These are phyloP conservation scores for Phytophthora pistaciae DNA, from an alignment of 352 stramenopile species.

Conservation along the genomic window DNA sequence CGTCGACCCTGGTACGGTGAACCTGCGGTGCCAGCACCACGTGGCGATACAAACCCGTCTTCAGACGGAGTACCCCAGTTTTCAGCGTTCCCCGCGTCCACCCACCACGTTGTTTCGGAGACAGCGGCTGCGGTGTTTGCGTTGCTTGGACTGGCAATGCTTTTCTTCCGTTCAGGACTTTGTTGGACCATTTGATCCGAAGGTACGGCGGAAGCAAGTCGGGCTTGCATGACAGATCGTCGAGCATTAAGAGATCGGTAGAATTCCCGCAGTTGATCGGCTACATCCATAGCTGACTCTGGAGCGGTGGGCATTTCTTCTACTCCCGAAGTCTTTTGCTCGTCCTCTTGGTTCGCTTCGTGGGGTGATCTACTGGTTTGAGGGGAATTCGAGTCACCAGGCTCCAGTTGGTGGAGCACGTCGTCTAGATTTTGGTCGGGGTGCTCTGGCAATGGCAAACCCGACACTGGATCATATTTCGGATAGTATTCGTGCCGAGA, in stretches of 20 bases:
- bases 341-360: background rate
- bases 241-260: slow-evolving; percentile 31
- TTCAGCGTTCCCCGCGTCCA: slow-evolving; percentile 2
- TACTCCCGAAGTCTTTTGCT: background rate
- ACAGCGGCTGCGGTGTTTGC: background rate
- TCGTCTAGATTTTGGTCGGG: background rate
- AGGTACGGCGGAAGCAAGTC: slow-evolving; percentile 22
- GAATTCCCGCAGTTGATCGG: slow-evolving; percentile 33
- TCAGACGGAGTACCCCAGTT: background rate
- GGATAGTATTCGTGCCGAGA: slow-evolving; percentile 29
- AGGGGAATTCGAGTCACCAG: background rate
- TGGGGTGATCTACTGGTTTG: background rate
- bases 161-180: slow-evolving; percentile 26
- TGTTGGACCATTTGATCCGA: slow-evolving; percentile 27
- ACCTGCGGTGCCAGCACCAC: background rate
- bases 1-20: background rate
- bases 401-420: background rate
- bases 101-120: slow-evolving; percentile 27
- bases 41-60: background rate
- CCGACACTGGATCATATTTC: background rate
- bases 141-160: background rate
- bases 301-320: background rate
- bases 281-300: slow-evolving; percentile 5
- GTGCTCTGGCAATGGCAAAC: too few species aligned
- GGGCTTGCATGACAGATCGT: slow-evolving; percentile 26